Evolutionary conservation across 495 filamentous ascomycete species (phyloP).

Genomic region (Penicillium manginii): DNA sequence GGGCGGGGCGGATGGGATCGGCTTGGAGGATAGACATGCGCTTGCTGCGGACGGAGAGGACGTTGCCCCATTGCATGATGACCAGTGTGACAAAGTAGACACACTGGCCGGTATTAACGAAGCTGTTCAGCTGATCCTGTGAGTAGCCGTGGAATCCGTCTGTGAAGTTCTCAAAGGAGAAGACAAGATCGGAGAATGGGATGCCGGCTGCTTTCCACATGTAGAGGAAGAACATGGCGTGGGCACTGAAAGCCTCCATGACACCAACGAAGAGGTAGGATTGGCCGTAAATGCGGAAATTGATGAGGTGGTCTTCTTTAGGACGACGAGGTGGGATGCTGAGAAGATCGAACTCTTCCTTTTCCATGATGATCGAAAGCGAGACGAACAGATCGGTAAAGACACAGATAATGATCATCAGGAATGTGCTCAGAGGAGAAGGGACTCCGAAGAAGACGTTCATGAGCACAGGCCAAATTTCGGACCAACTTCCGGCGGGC

Average conservation of each 20-base stretch:
- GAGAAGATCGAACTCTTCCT: conserved; percentile 71
- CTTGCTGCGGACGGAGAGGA: conserved; percentile 53
- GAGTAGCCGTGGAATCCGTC: conserved; percentile 55
- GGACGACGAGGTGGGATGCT: conserved; percentile 63
- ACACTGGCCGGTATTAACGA: conserved; percentile 58
- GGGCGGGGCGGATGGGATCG: conserved; percentile 50
- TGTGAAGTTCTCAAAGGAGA: conserved; percentile 50
- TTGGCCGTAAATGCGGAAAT: conserved; percentile 53
- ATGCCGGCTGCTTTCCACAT: conserved; percentile 49
- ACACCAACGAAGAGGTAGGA: conserved; percentile 55
- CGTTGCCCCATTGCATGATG: conserved; percentile 56
- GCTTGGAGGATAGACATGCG: conserved; percentile 55
- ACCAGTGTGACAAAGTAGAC: conserved; percentile 79
- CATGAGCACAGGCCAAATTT: conserved; percentile 76
- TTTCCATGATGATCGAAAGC: conserved; percentile 69
- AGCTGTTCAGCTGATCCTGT: conserved; percentile 39
- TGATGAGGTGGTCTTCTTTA: conserved; percentile 62
- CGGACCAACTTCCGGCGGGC: conserved; percentile 69
- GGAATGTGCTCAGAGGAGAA: conserved; percentile 66
- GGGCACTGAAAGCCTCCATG: conserved; percentile 51
- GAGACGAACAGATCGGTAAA: conserved; percentile 66
- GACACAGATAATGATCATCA: conserved; percentile 74
- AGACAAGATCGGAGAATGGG: conserved; percentile 45
- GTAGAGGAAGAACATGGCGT: conserved; percentile 58
- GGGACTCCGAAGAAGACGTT: conserved; percentile 75